These are phyloP conservation scores for Candida sanyaensis DNA, from an alignment of 1,139 yeast species.

Conservation along the genomic window DNA sequence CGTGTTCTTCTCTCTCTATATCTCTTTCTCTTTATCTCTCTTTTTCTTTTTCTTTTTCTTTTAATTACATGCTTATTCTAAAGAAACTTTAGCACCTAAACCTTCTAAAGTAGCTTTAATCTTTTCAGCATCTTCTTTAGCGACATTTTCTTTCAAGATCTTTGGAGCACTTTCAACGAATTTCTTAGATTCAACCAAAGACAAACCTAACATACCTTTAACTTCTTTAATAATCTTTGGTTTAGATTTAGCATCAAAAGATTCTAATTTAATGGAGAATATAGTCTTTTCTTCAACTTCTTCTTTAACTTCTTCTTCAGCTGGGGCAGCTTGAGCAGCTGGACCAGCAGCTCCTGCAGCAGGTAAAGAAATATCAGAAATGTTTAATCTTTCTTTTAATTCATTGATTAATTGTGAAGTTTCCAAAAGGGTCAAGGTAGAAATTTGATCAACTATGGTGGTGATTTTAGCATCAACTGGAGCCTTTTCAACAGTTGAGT, in stretches of 20 bases:
- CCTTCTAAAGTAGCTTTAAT: conserved; percentile 92
- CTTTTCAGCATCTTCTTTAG: conserved; percentile 90
- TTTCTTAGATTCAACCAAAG: conserved; percentile 95
- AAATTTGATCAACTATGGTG: conserved; percentile 85
- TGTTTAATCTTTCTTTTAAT: conserved; percentile 82
- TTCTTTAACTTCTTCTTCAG: conserved; percentile 75
- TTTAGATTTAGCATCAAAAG: conserved; percentile 92
- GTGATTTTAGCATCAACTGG: conserved; percentile 87
- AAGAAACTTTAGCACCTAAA: conserved; percentile 86
- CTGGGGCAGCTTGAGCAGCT: conserved; percentile 53
- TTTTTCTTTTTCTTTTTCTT: background rate
- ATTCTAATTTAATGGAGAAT: conserved; percentile 86
- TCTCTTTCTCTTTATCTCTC: no score
- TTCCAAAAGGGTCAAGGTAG: conserved; percentile 85
- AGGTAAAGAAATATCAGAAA: conserved; percentile 91
- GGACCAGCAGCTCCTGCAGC: conserved; percentile 71
- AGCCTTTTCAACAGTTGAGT: conserved; percentile 52
- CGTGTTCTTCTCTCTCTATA: background rate
- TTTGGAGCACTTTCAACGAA: conserved; percentile 98
- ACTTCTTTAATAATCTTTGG: conserved; percentile 98
- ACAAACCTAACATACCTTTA: conserved; percentile 85
- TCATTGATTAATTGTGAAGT: conserved; percentile 83
- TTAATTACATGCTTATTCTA: conserved; percentile 57
- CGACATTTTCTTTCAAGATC: conserved; percentile 79
- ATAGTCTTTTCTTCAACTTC: conserved; percentile 91